Evolutionary conservation across 768 basidiomycete species (phyloP).

Genomic region (Gelatoporia subvermispora): DNA sequence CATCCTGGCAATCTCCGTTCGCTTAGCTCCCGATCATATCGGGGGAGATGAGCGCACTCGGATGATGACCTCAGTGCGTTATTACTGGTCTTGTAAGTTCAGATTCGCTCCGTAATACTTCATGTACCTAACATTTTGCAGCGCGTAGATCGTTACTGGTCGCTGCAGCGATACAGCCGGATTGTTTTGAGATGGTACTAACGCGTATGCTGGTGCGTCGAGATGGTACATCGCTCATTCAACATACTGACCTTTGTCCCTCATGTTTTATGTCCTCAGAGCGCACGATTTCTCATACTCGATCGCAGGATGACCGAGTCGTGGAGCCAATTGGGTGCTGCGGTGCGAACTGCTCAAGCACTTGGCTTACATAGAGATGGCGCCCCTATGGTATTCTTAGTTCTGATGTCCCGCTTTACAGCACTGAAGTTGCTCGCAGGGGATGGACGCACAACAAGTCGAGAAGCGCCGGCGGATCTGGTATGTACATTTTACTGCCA

Average conservation of each 20-base stretch:
- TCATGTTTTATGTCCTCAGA: constrained; percentile 32
- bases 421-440: constrained; percentile 33
- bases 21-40: constrained; percentile 81
- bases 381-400: constrained; percentile 61
- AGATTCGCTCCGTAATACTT: not conserved
- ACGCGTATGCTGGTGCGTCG: constrained; percentile 69
- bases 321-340: constrained; percentile 93
- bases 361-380: constrained; percentile 91
- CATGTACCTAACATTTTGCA: constrained; percentile 24
- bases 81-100: constrained; percentile 91
- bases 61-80: constrained; percentile 77
- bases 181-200: constrained; percentile 88
- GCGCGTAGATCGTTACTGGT: constrained; percentile 85
- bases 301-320: constrained; percentile 90
- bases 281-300: constrained; percentile 64
- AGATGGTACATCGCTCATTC: not conserved
- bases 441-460: constrained; percentile 67
- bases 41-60: constrained; percentile 73
- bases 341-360: constrained; percentile 89
- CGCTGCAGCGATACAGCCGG: constrained; percentile 89
- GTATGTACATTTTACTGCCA: constrained; percentile 35
- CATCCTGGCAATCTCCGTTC: constrained; percentile 80
- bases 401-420: not conserved
- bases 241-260: constrained; percentile 13
- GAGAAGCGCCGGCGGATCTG: constrained; percentile 91